Conservation (phyloP, 1,139 yeast species). For the Diutina ranongensis region DNA sequence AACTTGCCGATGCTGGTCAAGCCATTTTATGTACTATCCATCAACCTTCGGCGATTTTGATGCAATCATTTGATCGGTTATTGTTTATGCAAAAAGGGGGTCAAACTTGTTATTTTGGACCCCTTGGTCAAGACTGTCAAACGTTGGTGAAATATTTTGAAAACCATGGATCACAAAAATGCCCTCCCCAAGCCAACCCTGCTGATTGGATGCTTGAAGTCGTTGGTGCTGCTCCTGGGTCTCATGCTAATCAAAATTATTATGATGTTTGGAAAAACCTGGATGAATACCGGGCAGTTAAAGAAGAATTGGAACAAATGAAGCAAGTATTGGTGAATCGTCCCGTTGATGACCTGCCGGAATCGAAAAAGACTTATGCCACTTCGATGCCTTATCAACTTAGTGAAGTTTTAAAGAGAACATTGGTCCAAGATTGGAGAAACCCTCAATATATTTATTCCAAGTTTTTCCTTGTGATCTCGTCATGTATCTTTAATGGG, state of each 20-base stretch:
- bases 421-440: constrained; percentile 60
- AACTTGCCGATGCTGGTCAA: constrained; percentile 67
- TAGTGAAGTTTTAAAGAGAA: constrained; percentile 39
- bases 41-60: constrained; percentile 69
- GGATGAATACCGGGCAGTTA: not conserved
- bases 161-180: constrained; percentile 46
- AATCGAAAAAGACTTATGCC: constrained; percentile 28
- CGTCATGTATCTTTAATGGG: constrained; percentile 55
- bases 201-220: constrained; percentile 67
- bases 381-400: constrained; percentile 37
- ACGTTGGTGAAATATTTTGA: constrained; percentile 61
- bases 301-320: not conserved
- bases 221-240: constrained; percentile 7
- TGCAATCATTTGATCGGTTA: constrained; percentile 69
- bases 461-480: constrained; percentile 40
- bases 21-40: constrained; percentile 77
- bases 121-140: constrained; percentile 53
- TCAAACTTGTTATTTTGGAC: constrained; percentile 71
- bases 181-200: constrained; percentile 58
- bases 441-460: constrained; percentile 65
- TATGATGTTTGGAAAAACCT: constrained; percentile 5
- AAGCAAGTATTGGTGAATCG: not conserved
- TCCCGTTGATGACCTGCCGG: constrained; percentile 25
- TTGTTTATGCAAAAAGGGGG: constrained; percentile 68
- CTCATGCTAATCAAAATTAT: constrained; percentile 6